Conservation (phyloP, 306 rosid genomes). For the Rubus idaeus region DNA sequence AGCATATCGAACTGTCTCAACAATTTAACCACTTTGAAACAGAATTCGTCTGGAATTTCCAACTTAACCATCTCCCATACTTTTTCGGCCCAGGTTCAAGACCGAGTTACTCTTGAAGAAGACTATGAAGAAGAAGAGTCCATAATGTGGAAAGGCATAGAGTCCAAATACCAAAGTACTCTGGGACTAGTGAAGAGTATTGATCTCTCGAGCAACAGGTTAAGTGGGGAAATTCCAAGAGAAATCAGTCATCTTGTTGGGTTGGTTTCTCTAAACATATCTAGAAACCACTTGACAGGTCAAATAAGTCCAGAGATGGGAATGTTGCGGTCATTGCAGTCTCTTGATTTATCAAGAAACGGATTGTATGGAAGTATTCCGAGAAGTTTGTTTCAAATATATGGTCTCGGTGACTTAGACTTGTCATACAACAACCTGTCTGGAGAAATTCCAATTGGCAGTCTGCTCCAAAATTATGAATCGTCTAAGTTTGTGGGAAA, state of each 20-base stretch:
- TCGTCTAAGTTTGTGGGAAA: background rate
- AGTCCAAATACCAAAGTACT: no score
- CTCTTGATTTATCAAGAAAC: conserved; percentile 32
- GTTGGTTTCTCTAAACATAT: conserved; percentile 17
- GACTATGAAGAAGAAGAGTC: no score
- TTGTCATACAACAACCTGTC: background rate
- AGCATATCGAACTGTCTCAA: conserved; percentile 3
- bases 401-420: accelerated
- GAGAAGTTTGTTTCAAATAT: background rate
- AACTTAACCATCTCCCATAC: no score
- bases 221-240: conserved; percentile 27
- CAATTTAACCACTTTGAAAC: background rate
- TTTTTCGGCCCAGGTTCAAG: no score
- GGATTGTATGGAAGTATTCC: conserved; percentile 33
- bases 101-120: no score
- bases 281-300: conserved; percentile 26
- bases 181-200: background rate
- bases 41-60: background rate
- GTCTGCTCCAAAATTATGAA: background rate
- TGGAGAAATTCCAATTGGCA: background rate
- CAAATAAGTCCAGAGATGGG: conserved; percentile 31
- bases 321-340: background rate
- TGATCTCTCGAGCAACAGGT: conserved; percentile 15
- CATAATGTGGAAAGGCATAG: no score
- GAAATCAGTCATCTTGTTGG: conserved; percentile 7